Evolutionary conservation across 2,329 filamentous ascomycete species (phyloP), one percentile per base, ranked within the genome.

Genomic region (Fusarium marasasianum): DNA sequence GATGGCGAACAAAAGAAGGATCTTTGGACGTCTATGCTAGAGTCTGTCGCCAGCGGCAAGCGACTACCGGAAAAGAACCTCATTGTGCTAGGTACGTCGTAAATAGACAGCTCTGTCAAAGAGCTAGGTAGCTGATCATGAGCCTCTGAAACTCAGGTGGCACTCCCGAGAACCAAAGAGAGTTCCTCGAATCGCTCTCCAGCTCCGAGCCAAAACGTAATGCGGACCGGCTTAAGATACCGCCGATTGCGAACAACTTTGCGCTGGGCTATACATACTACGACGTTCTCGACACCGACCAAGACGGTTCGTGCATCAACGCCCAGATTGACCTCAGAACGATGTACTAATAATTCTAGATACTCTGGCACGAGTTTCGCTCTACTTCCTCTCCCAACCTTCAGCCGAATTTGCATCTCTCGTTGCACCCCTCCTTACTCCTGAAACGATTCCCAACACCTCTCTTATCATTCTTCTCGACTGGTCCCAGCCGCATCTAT

Each of bases 241-340:
- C 94, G 5, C 94, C 94, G 29, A 90, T 98, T 79, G 95, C 95
- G 63, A 98, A 98, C 80, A 93, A 93, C 80, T 98, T 97, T 83
- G 95, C 95, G 17, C 85, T 98, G 68, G 95, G 95, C 58, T 98
- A 98, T 82, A 98, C 95, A 61, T 98, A 98, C 84, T 94, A 97
- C 81, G 94, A 98, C 83, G 94, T 98, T 43, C 87, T 98, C 43
- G 95, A 98, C 82, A 93, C 94, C 64, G 95, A 98, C 81, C 95
- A 97, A 82, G 96, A 98, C 87, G 94, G 94, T 95, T 83, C 67
- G 83, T 79, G 24, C 22, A 55, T 53, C n/a, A 22, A 40, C 35
- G 20, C 20, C 41, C 57, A 35, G 24, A 37, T 38, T 13, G 41
- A 44, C 31, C 58, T 48, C 26, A 31, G 8, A 35, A 26, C 40